These are phyloP conservation scores for Lecanicillium sp. DNA, from an alignment of 2,329 filamentous ascomycete genomes.

Conservation along the genomic window DNA sequence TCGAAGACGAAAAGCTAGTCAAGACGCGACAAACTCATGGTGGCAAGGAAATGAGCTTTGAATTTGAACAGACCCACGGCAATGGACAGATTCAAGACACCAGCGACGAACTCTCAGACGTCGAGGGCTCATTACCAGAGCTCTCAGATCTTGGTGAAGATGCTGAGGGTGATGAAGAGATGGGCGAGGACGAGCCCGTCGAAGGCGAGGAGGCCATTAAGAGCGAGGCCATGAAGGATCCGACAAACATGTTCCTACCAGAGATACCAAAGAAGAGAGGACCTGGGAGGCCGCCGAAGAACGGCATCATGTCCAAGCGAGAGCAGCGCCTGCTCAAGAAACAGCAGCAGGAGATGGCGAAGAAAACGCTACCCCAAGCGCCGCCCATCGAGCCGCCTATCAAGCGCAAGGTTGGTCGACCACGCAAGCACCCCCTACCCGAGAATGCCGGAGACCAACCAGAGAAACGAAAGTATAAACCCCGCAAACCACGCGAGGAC, in stretches of 20 bases:
- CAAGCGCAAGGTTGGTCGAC: slow-evolving; percentile 61
- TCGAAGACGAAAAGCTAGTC: slow-evolving; percentile 29
- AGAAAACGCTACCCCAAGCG: slow-evolving; percentile 44
- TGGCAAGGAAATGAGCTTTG: slow-evolving; percentile 67
- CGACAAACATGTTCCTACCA: slow-evolving; percentile 30
- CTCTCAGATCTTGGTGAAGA: slow-evolving; percentile 34
- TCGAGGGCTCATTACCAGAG: slow-evolving; percentile 35
- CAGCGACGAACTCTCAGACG: slow-evolving; percentile 45
- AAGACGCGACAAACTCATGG: slow-evolving; percentile 48
- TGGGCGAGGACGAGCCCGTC: slow-evolving; percentile 23
- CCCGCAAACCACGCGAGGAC: slow-evolving; percentile 52
- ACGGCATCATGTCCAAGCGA: slow-evolving; percentile 76
- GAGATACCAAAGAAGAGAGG: slow-evolving; percentile 62
- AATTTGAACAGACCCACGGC: slow-evolving; percentile 59
- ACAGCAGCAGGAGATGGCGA: slow-evolving; percentile 40
- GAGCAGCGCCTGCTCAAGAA: slow-evolving; percentile 62
- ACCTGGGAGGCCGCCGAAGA: slow-evolving; percentile 75
- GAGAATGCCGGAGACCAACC: slow-evolving; percentile 48
- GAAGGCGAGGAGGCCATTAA: slow-evolving; percentile 24
- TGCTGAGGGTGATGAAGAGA: slow-evolving; percentile 28
- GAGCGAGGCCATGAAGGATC: slow-evolving; percentile 24
- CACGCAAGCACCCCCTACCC: slow-evolving; percentile 56
- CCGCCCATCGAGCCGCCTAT: slow-evolving; percentile 44
- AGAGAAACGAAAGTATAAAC: slow-evolving; percentile 63
- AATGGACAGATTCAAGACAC: slow-evolving; percentile 51